phyloP scores from a whole-genome alignment of 208 protist genomes.

The Acanthamoeba lugdunensis region DNA sequence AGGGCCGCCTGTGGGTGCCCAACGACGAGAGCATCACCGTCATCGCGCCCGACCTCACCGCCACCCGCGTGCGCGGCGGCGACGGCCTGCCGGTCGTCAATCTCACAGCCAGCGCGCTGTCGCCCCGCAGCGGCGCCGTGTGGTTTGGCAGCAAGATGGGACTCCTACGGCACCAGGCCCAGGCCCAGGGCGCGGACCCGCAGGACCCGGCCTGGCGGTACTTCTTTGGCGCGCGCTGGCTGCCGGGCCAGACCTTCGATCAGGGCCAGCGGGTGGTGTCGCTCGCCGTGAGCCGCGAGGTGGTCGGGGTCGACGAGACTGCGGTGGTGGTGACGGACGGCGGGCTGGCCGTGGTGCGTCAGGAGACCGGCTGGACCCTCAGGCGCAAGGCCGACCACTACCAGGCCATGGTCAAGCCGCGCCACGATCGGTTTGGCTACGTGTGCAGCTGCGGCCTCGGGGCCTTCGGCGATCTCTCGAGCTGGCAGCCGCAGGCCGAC shows the following conservation, averaged over 20 bases:
- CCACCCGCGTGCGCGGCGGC: background rate
- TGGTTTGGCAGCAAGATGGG: constrained; percentile 60
- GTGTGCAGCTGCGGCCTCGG: constrained; percentile 19
- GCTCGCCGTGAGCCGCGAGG: background rate
- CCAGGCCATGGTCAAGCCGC: constrained; percentile 61
- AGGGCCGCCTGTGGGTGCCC: constrained; percentile 32
- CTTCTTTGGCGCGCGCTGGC: constrained; percentile 75
- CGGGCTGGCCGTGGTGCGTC: constrained; percentile 62
- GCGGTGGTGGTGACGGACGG: constrained; percentile 66
- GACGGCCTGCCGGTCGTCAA: constrained; percentile 33
- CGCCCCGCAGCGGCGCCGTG: constrained; percentile 29
- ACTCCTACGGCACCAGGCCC: background rate
- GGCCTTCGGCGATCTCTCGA: constrained; percentile 49
- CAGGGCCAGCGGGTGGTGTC: constrained; percentile 26
- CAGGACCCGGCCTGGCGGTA: constrained; percentile 70
- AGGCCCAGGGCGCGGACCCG: background rate
- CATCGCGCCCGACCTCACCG: constrained; percentile 23
- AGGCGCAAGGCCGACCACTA: constrained; percentile 65
- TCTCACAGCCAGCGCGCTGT: constrained; percentile 17
- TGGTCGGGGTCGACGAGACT: background rate
- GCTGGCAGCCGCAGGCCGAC: background rate
- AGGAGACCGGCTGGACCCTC: constrained; percentile 66
- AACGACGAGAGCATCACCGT: constrained; percentile 53
- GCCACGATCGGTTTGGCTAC: constrained; percentile 60
- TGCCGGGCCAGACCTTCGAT: constrained; percentile 63